Base-by-base conservation (phyloP, 1,284 basidiomycete genomes). In the Ganoderma leucocontextum region DNA sequence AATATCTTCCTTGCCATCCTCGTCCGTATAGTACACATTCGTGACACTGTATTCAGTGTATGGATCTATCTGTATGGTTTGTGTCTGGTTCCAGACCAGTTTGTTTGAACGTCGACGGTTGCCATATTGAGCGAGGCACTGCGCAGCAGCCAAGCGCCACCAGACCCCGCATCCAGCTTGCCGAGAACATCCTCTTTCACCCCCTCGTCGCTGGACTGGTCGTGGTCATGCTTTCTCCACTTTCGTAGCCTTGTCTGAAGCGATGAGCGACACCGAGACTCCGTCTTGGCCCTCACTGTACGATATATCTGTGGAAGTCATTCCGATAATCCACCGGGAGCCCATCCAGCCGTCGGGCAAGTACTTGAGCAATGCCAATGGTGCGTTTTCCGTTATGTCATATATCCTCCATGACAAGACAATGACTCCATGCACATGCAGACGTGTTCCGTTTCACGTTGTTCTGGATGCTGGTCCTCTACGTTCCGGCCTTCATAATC, bases 401-500 rank as follows among this genome's bases (percentile, higher is more conserved):
- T 9, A 25, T 39, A 9, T 38, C n/a, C 22, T 29, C 7, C 19
- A n/a, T 4, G 6, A 35, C 17, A 38, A 5, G 8, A 5, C 4
- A 8, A 35, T 6, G 19, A 36, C 39, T 49, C n/a, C 47, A 38
- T 38, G 57, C 35, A 13, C 58, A 25, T 29, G 15, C 71, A 95
- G 94, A 93, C 68, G 82, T 95, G 65, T 96, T 95, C 82, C 84
- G 84, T 36, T 96, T 94, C 81, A 96, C 93, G 10, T 83, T 96
- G 39, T 95, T 91, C 78, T 96, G 95, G 95, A 93, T 89, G 1
- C 79, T 96, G 38, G 83, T 93, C 64, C 89, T 95, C 74, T 88
- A 94, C 78, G 85, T 86, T 2, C 91, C 91, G 1, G 81, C 91
- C 58, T 95, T 93, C 77, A 76, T 92, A 55, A 65, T 91, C 55